Evolutionary conservation across 2,329 filamentous ascomycete species (phyloP).

Genomic region (Diaporthe nobilis): DNA sequence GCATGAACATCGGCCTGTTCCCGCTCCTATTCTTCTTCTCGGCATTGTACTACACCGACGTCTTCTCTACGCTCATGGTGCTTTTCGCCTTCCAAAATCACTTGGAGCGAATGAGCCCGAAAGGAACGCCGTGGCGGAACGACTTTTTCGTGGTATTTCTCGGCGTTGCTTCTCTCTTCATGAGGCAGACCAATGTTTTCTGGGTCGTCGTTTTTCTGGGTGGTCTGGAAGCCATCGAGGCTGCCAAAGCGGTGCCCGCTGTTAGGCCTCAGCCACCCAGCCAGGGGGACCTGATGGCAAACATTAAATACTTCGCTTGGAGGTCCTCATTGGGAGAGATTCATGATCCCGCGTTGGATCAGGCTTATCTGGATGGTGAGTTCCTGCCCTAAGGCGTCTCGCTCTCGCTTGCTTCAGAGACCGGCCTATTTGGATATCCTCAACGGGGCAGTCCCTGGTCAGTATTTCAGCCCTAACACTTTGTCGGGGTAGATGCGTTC

Average conservation of each 20-base stretch:
- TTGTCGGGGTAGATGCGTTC: constrained; percentile 62
- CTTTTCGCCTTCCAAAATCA: constrained; percentile 76
- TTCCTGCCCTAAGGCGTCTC: background rate
- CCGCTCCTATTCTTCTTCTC: constrained; percentile 97
- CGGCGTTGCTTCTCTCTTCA: constrained; percentile 78
- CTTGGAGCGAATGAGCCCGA: constrained; percentile 58
- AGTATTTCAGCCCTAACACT: constrained; percentile 33
- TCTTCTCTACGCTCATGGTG: constrained; percentile 84
- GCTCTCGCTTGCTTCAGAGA: background rate
- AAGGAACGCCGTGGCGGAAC: constrained; percentile 52
- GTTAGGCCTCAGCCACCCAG: constrained; percentile 48
- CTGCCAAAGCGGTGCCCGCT: constrained; percentile 59
- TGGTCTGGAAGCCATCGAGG: constrained; percentile 68
- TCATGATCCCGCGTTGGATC: constrained; percentile 66
- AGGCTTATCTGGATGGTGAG: constrained; percentile 66
- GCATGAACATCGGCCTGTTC: constrained; percentile 86
- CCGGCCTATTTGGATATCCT: background rate
- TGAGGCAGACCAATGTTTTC: constrained; percentile 97
- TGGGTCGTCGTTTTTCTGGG: constrained; percentile 89
- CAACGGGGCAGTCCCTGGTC: background rate
- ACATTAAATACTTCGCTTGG: constrained; percentile 56
- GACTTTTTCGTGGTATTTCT: constrained; percentile 64
- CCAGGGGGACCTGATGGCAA: constrained; percentile 50
- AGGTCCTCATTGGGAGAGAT: constrained; percentile 66
- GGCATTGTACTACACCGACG: constrained; percentile 93